These are phyloP conservation scores for Fusarium haematococcum DNA, from an alignment of 2,329 filamentous ascomycete genomes.

Conservation along the genomic window DNA sequence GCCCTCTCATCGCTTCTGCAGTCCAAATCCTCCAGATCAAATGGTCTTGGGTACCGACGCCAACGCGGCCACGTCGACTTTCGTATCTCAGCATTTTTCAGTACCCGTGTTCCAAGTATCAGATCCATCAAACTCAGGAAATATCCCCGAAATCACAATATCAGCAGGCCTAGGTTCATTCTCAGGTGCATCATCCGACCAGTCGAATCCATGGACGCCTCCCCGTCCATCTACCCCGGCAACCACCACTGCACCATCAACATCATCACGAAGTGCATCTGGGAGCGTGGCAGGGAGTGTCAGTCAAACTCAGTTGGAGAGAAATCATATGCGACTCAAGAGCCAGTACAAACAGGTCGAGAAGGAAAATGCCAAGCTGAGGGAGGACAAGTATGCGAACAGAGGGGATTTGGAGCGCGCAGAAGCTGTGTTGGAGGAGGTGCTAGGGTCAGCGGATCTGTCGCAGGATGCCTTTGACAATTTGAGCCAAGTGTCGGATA, in stretches of 20 bases:
- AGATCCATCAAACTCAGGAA: neutral
- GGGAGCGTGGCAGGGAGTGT: neutral
- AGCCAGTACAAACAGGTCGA: neutral
- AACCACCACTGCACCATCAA: neutral
- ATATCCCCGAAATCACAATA: neutral
- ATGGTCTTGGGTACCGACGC: neutral
- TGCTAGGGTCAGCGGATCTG: neutral
- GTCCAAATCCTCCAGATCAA: neutral
- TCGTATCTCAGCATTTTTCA: neutral
- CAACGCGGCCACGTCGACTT: neutral
- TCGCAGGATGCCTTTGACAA: neutral
- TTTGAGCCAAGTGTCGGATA: neutral
- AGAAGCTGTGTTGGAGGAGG: neutral
- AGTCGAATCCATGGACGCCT: neutral
- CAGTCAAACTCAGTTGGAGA: slow-evolving; percentile 1
- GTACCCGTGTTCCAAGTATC: neutral
- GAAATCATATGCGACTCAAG: neutral
- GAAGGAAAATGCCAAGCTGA: neutral
- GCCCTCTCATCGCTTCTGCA: neutral
- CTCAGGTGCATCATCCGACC: neutral
- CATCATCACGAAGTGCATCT: neutral
- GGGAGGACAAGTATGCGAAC: slow-evolving; percentile 1
- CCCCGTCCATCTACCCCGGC: neutral
- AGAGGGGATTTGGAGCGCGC: neutral
- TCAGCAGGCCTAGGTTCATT: neutral